Base-by-base conservation (phyloP, 2,329 filamentous ascomycete species). In the Gremmenia infestans region DNA sequence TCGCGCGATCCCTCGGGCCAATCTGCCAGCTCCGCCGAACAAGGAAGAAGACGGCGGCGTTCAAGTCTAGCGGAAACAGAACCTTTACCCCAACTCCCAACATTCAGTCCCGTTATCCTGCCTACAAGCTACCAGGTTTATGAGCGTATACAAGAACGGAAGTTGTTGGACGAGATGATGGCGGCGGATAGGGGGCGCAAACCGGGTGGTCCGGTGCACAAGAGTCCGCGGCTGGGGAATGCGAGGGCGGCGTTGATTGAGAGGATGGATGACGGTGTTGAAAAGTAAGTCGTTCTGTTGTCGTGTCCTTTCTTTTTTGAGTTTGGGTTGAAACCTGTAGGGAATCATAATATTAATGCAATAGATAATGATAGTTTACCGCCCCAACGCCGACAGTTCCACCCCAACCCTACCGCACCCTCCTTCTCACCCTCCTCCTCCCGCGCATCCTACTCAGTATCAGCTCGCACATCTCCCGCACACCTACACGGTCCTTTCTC, bases 1-100 rank as follows among this genome's bases (percentile, higher is more conserved):
- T 76, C 76, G 1, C 74, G 78, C 3, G 68, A 78, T 57, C 63
- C 72, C 0, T 78, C 77, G 43, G 68, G 71, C 9, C 72, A 76
- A 51, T 74, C 74, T 0, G 58, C 55, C 52, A 67, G 65, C 48
- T 63, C 6, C 64, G 64, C 51, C 63, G 39, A 39, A 12, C 51
- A 15, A n/a, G 32, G 50, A 12, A 25, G 22, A 15, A 17, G 48
- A 28, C 36, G 53, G 3, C 49, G 63, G 6, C 43, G 63, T 9
- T 55, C 60, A 7, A 64, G 60, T 32, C 25, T 68, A 1, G 65
- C 67, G 5, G 63, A 65, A 35, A 69, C 67, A 1, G 68, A 70
- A 52, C 67, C 67, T 0, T 35, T 62, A 1, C 67, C 66, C 15
- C 48, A 60, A 42, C 52, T 68, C 4, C 60, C 65, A 8, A 35